Percentiles rank a stretch among this genome's conserved stretches.
Evolutionary conservation across 441 rosid genomes (phyloP).

Genomic region (Mallotus repandus): DNA sequence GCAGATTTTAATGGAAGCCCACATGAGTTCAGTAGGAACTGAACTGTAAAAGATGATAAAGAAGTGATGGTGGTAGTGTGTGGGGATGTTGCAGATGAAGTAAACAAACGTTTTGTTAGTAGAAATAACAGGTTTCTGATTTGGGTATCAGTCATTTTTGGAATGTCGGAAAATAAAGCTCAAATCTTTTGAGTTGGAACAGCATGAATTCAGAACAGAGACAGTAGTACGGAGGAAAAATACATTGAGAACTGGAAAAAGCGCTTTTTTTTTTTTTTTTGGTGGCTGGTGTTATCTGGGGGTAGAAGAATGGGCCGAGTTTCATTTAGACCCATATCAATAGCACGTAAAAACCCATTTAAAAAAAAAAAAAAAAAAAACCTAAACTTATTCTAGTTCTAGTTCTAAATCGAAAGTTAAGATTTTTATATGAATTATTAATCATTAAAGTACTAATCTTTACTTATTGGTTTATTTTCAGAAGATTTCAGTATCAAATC

Average conservation of each 20-base stretch:
- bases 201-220: too few species aligned
- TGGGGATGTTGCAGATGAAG: background rate
- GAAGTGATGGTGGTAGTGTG: background rate
- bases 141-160: background rate
- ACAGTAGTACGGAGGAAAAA: too few species aligned
- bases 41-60: slow-evolving; percentile 12
- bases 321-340: too few species aligned
- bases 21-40: slow-evolving; percentile 22
- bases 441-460: too few species aligned
- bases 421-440: background rate
- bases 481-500: background rate
- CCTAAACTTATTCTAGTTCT: background rate
- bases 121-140: background rate
- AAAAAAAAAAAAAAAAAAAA: too few species aligned
- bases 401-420: slow-evolving; percentile 7
- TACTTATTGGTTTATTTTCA: background rate
- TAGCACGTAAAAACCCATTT: too few species aligned
- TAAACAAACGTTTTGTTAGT: slow-evolving; percentile 12
- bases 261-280: too few species aligned
- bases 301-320: too few species aligned
- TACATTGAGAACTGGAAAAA: too few species aligned
- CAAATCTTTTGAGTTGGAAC: background rate
- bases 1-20: slow-evolving; percentile 18
- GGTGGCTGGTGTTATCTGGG: too few species aligned
- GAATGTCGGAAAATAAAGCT: background rate